Evolutionary conservation across 352 stramenopile genomes (phyloP), one percentile per base, ranked within the genome.

Genomic region (Pythium grandisporangium): DNA sequence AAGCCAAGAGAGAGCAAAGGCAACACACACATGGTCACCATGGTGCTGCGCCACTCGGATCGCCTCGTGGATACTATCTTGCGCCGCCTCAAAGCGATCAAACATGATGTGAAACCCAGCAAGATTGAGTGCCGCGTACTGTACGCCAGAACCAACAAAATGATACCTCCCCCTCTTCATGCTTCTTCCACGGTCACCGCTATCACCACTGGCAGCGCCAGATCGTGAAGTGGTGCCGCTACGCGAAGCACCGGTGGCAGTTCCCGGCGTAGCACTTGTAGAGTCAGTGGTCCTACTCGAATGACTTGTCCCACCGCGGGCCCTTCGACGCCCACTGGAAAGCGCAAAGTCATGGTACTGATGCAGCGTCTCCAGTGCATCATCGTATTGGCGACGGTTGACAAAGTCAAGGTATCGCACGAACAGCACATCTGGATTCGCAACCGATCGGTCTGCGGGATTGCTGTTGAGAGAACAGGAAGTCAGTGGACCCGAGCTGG

Each of bases 331-430:
- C 11, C 39, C 51, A 7, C 22, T 22, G 2, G 48, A 26, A 24
- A 95, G 83, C 7, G 80, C 68, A 42, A 96, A 78, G 45, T 98
- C 92, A 62, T 97, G 94, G 50, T 97, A 98, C 43, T 84, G 69
- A 48, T 97, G 89, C n/a, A 98, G 66, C 21, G 68, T 79, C 44
- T 96, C 82, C 4, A 97, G 52, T 17, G 92, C 88, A 13, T 63
- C 66, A 27, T 86, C 71, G 45, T 94, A 93, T 45, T 97, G 79
- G 26, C 77, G 70, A 21, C 77, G 51, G 34, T 76, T 59, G 11
- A 97, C 57, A 34, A 70, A 91, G 30, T 87, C 80, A 22, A 96
- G 52, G 53, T 95, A 97, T 25, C 70, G 61, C 16, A 89, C 72
- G 48, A 94, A 97, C n/a, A 85, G 48, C 19, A 69, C 71, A 30